Percentiles rank a stretch among this genome's conserved stretches.
These are phyloP conservation scores for Neurospora sp. DNA, from an alignment of 495 filamentous ascomycete species.

Conservation along the genomic window DNA sequence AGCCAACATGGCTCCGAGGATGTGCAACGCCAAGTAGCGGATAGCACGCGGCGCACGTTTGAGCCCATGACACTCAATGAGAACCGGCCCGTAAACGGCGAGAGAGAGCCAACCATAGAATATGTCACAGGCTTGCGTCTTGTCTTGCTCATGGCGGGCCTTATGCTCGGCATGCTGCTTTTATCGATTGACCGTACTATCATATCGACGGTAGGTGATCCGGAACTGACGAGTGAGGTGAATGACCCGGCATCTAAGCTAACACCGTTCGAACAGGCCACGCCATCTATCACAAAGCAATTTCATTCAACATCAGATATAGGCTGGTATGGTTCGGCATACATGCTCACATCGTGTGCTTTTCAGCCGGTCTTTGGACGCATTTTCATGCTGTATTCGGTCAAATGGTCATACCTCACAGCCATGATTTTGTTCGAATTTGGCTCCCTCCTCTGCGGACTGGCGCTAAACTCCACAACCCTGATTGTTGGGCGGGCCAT, in stretches of 20 bases:
- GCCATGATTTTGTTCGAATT: slow-evolving; percentile 37
- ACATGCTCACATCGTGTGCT: slow-evolving; percentile 36
- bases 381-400: slow-evolving; percentile 36
- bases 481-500: slow-evolving; percentile 51
- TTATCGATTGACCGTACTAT: slow-evolving; percentile 35
- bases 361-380: slow-evolving; percentile 42
- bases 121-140: slow-evolving; percentile 23
- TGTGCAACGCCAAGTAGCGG: background rate
- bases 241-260: slow-evolving; percentile 3
- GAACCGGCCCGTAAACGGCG: background rate
- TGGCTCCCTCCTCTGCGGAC: slow-evolving; percentile 47
- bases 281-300: slow-evolving; percentile 31
- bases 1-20: slow-evolving; percentile 1
- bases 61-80: background rate
- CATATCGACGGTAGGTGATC: slow-evolving; percentile 28
- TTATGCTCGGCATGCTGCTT: slow-evolving; percentile 31
- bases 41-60: background rate
- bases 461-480: slow-evolving; percentile 38
- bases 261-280: slow-evolving; percentile 8
- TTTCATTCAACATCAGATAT: slow-evolving; percentile 38
- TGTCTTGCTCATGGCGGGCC: slow-evolving; percentile 20
- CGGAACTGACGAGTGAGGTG: background rate
- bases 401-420: slow-evolving; percentile 33
- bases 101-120: background rate
- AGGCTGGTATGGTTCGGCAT: slow-evolving; percentile 48